Evolutionary conservation across 1,139 yeast genomes (phyloP).

Genomic region (Chernovozyma aurita): DNA sequence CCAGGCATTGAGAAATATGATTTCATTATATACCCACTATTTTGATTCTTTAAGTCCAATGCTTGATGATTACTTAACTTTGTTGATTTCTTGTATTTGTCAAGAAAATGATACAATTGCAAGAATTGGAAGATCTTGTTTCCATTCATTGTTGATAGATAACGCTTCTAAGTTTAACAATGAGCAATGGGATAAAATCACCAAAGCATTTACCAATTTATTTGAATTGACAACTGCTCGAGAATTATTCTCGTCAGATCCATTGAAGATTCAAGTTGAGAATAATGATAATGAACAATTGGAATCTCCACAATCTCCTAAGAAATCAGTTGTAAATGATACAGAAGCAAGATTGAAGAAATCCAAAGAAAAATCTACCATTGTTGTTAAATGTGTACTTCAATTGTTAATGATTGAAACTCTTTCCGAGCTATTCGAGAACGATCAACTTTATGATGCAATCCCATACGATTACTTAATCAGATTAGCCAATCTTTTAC

Average conservation of each 20-base stretch:
- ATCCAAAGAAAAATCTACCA: conserved; percentile 61
- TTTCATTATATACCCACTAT: conserved; percentile 75
- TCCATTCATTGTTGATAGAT: conserved; percentile 70
- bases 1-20: conserved; percentile 89
- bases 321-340: conserved; percentile 14
- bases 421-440: conserved; percentile 71
- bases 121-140: conserved; percentile 86
- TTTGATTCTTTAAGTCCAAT: conserved; percentile 68
- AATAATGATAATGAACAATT: conserved; percentile 11
- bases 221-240: conserved; percentile 82
- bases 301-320: conserved; percentile 9
- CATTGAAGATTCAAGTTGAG: conserved; percentile 27
- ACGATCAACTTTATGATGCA: conserved; percentile 61
- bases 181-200: conserved; percentile 73
- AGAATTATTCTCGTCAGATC: conserved; percentile 75
- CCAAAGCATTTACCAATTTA: conserved; percentile 57
- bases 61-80: conserved; percentile 72
- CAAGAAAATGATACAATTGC: conserved; percentile 97
- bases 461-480: conserved; percentile 66
- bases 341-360: conserved; percentile 23
- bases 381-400: conserved; percentile 88
- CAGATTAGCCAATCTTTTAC: conserved; percentile 54
- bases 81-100: conserved; percentile 83
- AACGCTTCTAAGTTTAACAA: conserved; percentile 62
- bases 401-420: conserved; percentile 88